Conservation (phyloP, 1,284 basidiomycete species). For the Stygiomarasmius scandens region DNA sequence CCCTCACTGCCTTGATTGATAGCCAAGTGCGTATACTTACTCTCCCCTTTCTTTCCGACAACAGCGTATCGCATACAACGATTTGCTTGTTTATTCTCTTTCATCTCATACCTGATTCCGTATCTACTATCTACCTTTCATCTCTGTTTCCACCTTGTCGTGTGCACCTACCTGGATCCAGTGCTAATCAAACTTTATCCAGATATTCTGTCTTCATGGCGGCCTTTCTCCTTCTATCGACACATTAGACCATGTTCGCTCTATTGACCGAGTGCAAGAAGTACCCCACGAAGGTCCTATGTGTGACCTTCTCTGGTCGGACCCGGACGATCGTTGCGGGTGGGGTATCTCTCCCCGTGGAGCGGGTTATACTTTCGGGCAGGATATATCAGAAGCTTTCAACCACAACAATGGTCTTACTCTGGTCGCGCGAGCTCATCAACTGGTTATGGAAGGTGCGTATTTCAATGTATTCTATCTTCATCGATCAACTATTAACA, state of each 20-base stretch:
- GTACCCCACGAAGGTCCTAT: conserved; percentile 99
- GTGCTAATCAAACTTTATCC: conserved; percentile 21
- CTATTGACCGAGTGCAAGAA: conserved; percentile 98
- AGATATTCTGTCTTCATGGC: conserved; percentile 99
- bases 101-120: neutral
- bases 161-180: conserved; percentile 24
- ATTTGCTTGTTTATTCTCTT: neutral
- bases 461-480: conserved; percentile 13
- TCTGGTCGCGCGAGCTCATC: conserved; percentile 93
- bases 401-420: conserved; percentile 99
- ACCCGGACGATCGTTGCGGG: conserved; percentile 98
- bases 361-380: conserved; percentile 98
- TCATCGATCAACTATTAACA: conserved; percentile 4
- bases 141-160: conserved; percentile 13
- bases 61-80: neutral
- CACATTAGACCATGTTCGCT: conserved; percentile 97
- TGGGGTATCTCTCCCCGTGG: conserved; percentile 99
- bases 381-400: conserved; percentile 97
- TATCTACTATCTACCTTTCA: conserved; percentile 6
- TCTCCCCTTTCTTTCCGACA: neutral
- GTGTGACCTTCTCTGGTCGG: conserved; percentile 99
- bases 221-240: conserved; percentile 99
- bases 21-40: conserved; percentile 79
- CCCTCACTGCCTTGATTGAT: conserved; percentile 96
- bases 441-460: conserved; percentile 97